Base-by-base conservation (phyloP, 306 rosid genomes). In the barrel medic (Medicago truncatula) region DNA sequence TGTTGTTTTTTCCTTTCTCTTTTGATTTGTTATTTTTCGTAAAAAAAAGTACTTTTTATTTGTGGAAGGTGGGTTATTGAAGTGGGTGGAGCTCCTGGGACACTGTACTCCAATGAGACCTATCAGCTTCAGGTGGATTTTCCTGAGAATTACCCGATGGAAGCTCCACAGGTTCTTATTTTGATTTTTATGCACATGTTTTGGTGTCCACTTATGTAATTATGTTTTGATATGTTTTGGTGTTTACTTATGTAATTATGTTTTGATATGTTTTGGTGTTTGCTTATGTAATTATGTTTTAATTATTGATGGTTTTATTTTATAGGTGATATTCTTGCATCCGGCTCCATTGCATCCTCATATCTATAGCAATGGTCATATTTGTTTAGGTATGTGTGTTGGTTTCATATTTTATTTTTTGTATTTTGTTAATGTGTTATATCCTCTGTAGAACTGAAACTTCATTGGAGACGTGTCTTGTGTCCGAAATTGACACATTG, bases 61-160 rank as follows among this genome's bases (percentile, higher is more conserved):
- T 65, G 54, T 67, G 71, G 40, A 86, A 92, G 99, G 91, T 96
- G 99, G 99, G 97, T 96, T 67, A 91, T 96, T 85, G 99, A 96
- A 86, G 99, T 96, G 80, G 81, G 78, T 84, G 99, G 99, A 71
- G 99, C 98, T 80, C 92, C 97, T 9, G 99, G 97, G 20, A 96
- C 99, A 67, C 98, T 96, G 7, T 96, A 92, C 73, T 70, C 91
- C 3, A 96, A 91, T 70, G 99, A 96, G 77, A 87, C 91, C 70
- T 96, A 89, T 77, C 99, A 92, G 88, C 99, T 96, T 83, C 99
- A 96, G 91, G 98, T 96, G 1, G 99, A 96, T 67, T 96, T 96
- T 77, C 99, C 99, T 4, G 98, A 96, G 90, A 92, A 96, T 89
- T 96, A 96, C 78, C 99, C 98, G 1, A 96, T 96, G 99, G 98